Base-by-base conservation (phyloP, 495 filamentous ascomycete genomes). In the Penicillium angulare region DNA sequence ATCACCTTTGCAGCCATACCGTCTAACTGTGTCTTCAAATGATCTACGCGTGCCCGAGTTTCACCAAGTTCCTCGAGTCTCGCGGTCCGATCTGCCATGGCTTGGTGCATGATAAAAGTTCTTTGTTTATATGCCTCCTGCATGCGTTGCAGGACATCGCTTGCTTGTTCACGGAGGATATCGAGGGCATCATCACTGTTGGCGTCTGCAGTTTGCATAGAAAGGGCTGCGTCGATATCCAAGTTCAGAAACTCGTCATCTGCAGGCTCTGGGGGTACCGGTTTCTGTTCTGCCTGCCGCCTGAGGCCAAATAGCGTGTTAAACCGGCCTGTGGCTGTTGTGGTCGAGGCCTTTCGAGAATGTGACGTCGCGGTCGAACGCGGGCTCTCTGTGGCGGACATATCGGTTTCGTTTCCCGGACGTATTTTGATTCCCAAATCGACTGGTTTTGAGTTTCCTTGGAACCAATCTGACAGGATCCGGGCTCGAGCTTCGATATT, bases 1-100 rank as follows among this genome's bases (percentile, higher is more conserved):
- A 72, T 65, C 0, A 84, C 83, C 55, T 83, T 80, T n/a, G 71
- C 75, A 1, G 88, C 82, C 83, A 92, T 86, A 29, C 81, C 83
- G 62, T 91, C 86, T 6, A 95, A 73, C 66, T 95, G 89, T 44
- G 76, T 73, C 66, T 86, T 88, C 20, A 92, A 73, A 53, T 86
- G 79, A 26, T 73, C 68, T 10, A 80, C 75, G 0, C 87, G 74
- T 8, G 86, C 86, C 38, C 85, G 77, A n/a, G 86, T 80, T 60
- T 90, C 88, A 46, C 88, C 86, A 3, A 86, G 67, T 61, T 92
- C 90, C 39, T 93, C 89, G 6, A 64, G 62, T 60, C 83, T 79
- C 9, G 84, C 85, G 21, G 77, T 79, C 47, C 82, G 77, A 57
- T 90, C 88, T 6, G 79, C 79, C 39, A 76, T 55, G 7, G 81